A percentile compares a stretch with the other conserved stretches of the same genome.
Evolutionary conservation across 2,329 filamentous ascomycete genomes (phyloP).

Genomic region (Calonectria montana): DNA sequence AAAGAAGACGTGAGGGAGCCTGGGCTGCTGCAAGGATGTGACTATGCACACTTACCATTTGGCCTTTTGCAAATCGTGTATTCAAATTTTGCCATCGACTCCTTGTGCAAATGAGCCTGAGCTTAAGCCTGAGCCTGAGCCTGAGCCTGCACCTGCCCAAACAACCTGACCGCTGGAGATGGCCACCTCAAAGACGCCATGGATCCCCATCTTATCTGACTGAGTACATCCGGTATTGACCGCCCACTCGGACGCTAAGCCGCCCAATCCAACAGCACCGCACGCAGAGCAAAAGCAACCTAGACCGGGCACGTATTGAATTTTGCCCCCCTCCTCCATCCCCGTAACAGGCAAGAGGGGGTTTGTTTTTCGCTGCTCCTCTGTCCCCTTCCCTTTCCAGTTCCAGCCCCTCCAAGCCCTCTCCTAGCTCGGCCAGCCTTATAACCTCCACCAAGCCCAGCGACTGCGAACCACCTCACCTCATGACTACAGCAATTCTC

Average conservation of each 20-base stretch:
- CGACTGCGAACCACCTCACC: constrained; percentile 28
- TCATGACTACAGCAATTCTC: constrained; percentile 42
- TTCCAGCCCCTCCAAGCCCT: constrained; percentile 6
- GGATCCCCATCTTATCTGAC: constrained; percentile 8
- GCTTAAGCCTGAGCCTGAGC: not conserved
- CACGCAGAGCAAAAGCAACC: constrained; percentile 3
- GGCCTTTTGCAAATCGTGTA: not conserved
- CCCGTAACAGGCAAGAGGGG: constrained; percentile 15
- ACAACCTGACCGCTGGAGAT: constrained; percentile 1
- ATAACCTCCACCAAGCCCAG: constrained; percentile 28
- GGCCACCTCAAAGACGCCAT: not conserved
- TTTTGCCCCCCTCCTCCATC: not conserved
- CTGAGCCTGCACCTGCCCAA: not conserved
- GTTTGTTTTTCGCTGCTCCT: not conserved
- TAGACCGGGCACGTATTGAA: not conserved
- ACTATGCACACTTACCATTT: not conserved
- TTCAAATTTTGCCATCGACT: not conserved
- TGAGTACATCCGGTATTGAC: constrained; percentile 5
- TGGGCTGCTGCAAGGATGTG: not conserved
- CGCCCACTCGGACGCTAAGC: constrained; percentile 2
- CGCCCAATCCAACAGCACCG: constrained; percentile 11
- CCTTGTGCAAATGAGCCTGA: not conserved
- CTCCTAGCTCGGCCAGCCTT: constrained; percentile 17
- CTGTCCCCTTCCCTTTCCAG: constrained; percentile 1
- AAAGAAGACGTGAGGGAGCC: not conserved